phyloP scores from a whole-genome alignment of 345 rosid genomes.

The Euphorbia tirucalli region DNA sequence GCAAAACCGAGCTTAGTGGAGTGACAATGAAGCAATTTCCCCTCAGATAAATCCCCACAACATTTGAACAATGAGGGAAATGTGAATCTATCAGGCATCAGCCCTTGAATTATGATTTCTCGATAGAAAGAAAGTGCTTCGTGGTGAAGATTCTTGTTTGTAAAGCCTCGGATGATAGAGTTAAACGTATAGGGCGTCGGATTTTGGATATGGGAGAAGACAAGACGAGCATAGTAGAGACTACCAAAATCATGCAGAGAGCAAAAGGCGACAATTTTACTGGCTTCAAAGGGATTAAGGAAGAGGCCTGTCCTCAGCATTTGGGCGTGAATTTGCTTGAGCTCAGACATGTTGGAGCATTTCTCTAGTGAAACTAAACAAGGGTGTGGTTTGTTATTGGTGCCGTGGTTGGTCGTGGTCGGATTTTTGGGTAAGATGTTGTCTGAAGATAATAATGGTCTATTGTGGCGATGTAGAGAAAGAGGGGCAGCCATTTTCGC shows the following conservation, averaged over 20 bases:
- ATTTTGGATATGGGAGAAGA: slow-evolving; percentile 17
- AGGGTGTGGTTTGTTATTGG: slow-evolving; percentile 11
- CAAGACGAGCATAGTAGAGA: slow-evolving; percentile 16
- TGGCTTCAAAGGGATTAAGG: slow-evolving; percentile 3
- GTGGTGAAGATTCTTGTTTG: slow-evolving; percentile 14
- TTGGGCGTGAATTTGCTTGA: slow-evolving; percentile 22
- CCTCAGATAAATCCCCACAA: slow-evolving; percentile 1
- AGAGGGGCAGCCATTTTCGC: slow-evolving; percentile 19
- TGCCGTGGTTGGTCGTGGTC: no score
- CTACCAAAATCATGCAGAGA: slow-evolving; percentile 10
- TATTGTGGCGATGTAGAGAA: background rate
- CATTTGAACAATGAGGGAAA: slow-evolving; percentile 30
- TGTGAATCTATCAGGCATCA: slow-evolving; percentile 20
- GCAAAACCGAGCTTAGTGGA: slow-evolving; percentile 22
- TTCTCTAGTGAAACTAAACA: slow-evolving; percentile 14
- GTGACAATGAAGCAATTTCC: slow-evolving; percentile 20
- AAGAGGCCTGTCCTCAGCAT: slow-evolving; percentile 18
- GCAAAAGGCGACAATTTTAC: slow-evolving; percentile 11
- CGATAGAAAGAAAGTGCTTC: slow-evolving; percentile 13
- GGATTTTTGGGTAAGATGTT: background rate
- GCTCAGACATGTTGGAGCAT: slow-evolving; percentile 18
- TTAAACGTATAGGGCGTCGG: slow-evolving; percentile 19
- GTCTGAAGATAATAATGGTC: slow-evolving; percentile 8
- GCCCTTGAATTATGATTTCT: slow-evolving; percentile 17
- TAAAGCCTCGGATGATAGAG: slow-evolving; percentile 23